phyloP scores from a whole-genome alignment of 2,329 filamentous ascomycete genomes.

The Coleophoma cylindrospora region DNA sequence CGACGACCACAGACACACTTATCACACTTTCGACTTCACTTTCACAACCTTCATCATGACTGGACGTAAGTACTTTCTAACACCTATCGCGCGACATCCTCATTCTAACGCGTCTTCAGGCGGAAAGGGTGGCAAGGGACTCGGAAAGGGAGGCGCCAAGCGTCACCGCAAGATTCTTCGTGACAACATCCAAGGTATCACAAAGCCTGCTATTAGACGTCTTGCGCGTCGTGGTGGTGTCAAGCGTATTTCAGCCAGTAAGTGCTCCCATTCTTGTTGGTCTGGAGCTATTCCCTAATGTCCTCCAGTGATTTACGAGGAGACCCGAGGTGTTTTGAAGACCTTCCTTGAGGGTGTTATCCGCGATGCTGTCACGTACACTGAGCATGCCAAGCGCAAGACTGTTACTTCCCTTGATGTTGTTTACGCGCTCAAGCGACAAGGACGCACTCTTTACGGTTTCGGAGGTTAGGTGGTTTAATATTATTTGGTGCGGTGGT shows the following conservation, averaged over 20 bases:
- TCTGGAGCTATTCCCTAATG: slow-evolving; percentile 9
- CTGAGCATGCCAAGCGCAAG: slow-evolving; percentile 78
- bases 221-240: slow-evolving; percentile 96
- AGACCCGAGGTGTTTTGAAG: slow-evolving; percentile 75
- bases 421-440: slow-evolving; percentile 61
- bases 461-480: slow-evolving; percentile 52
- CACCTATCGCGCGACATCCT: neutral
- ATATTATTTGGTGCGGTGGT: neutral
- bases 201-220: slow-evolving; percentile 87
- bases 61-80: slow-evolving; percentile 44
- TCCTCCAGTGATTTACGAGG: slow-evolving; percentile 69
- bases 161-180: slow-evolving; percentile 98
- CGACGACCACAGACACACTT: neutral
- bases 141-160: slow-evolving; percentile 98
- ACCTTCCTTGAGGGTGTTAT: slow-evolving; percentile 76
- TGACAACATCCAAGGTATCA: slow-evolving; percentile 99
- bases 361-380: slow-evolving; percentile 75
- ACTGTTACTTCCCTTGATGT: slow-evolving; percentile 62
- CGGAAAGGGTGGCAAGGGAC: slow-evolving; percentile 94
- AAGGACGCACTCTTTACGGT: slow-evolving; percentile 63
- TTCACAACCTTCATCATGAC: slow-evolving; percentile 43
- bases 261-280: slow-evolving; percentile 66
- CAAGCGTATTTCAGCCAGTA: slow-evolving; percentile 98
- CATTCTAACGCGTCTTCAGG: slow-evolving; percentile 43
- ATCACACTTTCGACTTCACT: slow-evolving; percentile 7